Conservation (phyloP, 768 basidiomycete species). For the Pholiota conissans region DNA sequence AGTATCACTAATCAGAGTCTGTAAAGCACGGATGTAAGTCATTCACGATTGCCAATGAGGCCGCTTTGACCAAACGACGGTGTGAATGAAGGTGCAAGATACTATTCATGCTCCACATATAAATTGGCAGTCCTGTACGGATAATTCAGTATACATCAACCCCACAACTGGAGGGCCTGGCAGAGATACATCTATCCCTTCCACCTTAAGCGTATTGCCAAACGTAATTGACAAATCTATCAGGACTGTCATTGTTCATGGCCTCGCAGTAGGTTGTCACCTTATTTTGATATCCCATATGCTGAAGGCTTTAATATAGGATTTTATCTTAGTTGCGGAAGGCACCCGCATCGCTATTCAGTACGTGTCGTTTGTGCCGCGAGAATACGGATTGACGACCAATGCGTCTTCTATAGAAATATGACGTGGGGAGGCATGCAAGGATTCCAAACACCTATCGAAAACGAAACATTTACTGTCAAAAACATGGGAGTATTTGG, state of each 20-base stretch:
- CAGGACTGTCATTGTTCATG: constrained; percentile 65
- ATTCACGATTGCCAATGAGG: background rate
- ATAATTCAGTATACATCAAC: constrained; percentile 52
- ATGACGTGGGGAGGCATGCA: constrained; percentile 59
- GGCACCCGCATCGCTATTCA: constrained; percentile 58
- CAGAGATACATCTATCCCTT: constrained; percentile 55
- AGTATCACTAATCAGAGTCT: background rate
- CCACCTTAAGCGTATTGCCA: constrained; percentile 62
- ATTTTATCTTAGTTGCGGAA: constrained; percentile 43
- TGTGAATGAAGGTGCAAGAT: constrained; percentile 35
- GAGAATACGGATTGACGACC: no score
- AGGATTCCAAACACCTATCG: constrained; percentile 67
- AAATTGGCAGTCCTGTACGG: constrained; percentile 55
- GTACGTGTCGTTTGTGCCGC: constrained; percentile 17
- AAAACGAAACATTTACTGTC: constrained; percentile 58
- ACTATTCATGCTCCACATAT: constrained; percentile 68
- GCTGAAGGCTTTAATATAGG: constrained; percentile 18
- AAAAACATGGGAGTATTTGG: constrained; percentile 66
- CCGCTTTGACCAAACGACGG: background rate
- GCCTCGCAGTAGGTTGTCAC: constrained; percentile 50
- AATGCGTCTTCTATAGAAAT: constrained; percentile 27
- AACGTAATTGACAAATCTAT: constrained; percentile 71
- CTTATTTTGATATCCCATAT: background rate
- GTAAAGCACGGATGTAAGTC: constrained; percentile 14
- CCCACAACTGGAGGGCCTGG: constrained; percentile 34